Evolutionary conservation across 2,329 filamentous ascomycete species (phyloP).

Genomic region (Aspergillus pseudoglaucus): DNA sequence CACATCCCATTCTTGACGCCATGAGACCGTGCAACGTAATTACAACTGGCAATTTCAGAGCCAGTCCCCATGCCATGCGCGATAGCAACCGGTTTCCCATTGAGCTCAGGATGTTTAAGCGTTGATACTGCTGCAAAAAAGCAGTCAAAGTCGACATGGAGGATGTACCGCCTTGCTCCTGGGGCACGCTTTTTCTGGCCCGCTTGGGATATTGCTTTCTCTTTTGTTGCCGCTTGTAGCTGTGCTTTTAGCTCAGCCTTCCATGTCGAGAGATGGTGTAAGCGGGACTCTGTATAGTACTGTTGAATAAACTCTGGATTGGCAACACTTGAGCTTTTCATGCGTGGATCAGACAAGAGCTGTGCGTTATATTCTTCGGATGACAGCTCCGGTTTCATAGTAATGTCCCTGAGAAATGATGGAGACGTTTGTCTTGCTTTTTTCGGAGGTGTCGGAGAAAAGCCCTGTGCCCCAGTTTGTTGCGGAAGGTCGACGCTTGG

Average conservation of each 20-base stretch:
- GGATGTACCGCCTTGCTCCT: conserved; percentile 69
- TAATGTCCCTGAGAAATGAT: conserved; percentile 14
- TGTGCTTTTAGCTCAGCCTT: conserved; percentile 89
- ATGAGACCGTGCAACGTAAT: conserved; percentile 79
- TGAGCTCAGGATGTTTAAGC: conserved; percentile 67
- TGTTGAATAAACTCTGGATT: conserved; percentile 92
- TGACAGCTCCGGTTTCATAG: conserved; percentile 51
- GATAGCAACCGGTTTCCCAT: conserved; percentile 76
- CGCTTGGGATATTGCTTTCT: conserved; percentile 50
- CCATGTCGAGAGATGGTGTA: conserved; percentile 95
- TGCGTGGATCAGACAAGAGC: conserved; percentile 73
- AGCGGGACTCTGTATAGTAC: conserved; percentile 87
- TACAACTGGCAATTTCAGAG: conserved; percentile 96
- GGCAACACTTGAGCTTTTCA: conserved; percentile 81
- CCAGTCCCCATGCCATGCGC: conserved; percentile 79
- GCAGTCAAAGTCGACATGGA: conserved; percentile 97
- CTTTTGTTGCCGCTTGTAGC: conserved; percentile 71
- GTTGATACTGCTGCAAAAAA: conserved; percentile 94
- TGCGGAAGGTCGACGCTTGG: background rate
- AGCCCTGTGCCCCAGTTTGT: background rate
- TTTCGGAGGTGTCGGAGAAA: conserved; percentile 1
- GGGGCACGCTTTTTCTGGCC: conserved; percentile 49
- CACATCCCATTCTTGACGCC: conserved; percentile 98
- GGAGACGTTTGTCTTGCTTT: conserved; percentile 3
- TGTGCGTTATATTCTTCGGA: conserved; percentile 89